These are phyloP conservation scores for Suhomyces anneliseae DNA, from an alignment of 1,139 yeast genomes.

Conservation along the genomic window DNA sequence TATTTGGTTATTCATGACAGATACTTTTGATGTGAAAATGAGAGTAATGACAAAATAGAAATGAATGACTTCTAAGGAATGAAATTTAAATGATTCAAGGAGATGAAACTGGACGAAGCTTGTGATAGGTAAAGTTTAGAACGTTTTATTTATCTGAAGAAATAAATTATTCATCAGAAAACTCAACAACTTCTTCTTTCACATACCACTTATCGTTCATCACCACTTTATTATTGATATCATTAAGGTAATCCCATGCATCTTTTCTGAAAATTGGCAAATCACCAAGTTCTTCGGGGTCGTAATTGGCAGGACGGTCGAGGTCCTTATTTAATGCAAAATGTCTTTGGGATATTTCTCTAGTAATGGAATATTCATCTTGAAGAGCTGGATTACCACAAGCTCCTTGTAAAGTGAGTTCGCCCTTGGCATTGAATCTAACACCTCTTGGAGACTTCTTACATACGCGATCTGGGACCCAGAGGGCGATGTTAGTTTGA, in stretches of 20 bases:
- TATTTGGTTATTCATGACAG: no score
- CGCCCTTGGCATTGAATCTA: slow-evolving; percentile 26
- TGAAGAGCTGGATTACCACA: slow-evolving; percentile 27
- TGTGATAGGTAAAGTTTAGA: no score
- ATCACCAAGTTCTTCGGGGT: slow-evolving; percentile 22
- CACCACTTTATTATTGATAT: slow-evolving; percentile 24
- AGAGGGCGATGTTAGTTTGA: slow-evolving; percentile 40
- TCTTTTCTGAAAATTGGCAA: slow-evolving; percentile 39
- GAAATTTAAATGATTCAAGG: no score
- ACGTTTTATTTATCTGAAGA: no score
- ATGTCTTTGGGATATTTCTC: slow-evolving; percentile 27
- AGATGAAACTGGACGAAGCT: no score
- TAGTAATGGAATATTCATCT: slow-evolving; percentile 36
- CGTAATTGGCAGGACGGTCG: slow-evolving; percentile 24
- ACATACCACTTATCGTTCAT: slow-evolving; percentile 29
- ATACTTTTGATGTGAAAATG: no score
- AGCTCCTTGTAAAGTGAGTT: slow-evolving; percentile 29
- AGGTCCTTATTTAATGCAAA: slow-evolving; percentile 23
- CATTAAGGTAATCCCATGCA: slow-evolving; percentile 43
- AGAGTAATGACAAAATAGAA: no score
- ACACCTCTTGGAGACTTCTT: slow-evolving; percentile 20
- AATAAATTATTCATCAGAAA: no score
- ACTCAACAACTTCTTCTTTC: neutral
- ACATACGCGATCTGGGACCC: slow-evolving; percentile 45
- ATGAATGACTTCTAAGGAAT: no score